These are phyloP conservation scores for Pythium angustatum DNA, from an alignment of 352 stramenopile species.

Conservation along the genomic window DNA sequence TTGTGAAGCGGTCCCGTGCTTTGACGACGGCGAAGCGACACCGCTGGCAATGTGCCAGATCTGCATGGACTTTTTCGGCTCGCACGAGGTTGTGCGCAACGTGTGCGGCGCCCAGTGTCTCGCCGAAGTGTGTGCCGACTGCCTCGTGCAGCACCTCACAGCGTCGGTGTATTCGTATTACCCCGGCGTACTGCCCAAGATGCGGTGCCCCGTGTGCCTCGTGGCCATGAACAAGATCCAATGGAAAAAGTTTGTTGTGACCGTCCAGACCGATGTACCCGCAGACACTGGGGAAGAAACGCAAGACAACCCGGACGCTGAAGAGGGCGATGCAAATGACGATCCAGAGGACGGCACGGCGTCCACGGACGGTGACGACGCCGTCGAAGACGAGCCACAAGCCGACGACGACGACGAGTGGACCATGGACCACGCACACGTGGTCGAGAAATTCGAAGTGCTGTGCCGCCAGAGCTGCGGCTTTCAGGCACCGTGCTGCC, in stretches of 20 bases:
- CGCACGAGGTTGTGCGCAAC: constrained; percentile 33
- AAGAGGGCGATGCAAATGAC: constrained; percentile 8
- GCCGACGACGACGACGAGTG: constrained; percentile 3
- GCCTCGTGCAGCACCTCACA: constrained; percentile 52
- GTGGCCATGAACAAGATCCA: constrained; percentile 51
- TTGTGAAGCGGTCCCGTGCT: background rate
- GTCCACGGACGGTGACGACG: constrained; percentile 7
- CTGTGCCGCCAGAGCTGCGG: constrained; percentile 60
- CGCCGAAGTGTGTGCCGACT: constrained; percentile 43
- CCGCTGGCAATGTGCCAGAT: constrained; percentile 53
- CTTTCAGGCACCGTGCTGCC: constrained; percentile 63
- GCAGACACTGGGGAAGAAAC: background rate
- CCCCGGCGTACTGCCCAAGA: constrained; percentile 59
- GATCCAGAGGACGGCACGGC: constrained; percentile 3
- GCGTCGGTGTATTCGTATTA: constrained; percentile 63
- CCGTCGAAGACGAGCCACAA: background rate
- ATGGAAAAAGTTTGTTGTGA: constrained; percentile 42
- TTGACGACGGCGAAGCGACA: constrained; percentile 23
- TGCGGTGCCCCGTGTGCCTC: constrained; percentile 65
- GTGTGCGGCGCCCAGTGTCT: constrained; percentile 45
- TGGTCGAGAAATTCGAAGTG: constrained; percentile 60
- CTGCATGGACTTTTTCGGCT: constrained; percentile 51
- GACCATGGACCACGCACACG: constrained; percentile 40
- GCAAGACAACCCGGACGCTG: constrained; percentile 1
- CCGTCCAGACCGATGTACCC: constrained; percentile 5